Conservation (phyloP, 305 asterid genomes). For the Solanum hybrid region DNA sequence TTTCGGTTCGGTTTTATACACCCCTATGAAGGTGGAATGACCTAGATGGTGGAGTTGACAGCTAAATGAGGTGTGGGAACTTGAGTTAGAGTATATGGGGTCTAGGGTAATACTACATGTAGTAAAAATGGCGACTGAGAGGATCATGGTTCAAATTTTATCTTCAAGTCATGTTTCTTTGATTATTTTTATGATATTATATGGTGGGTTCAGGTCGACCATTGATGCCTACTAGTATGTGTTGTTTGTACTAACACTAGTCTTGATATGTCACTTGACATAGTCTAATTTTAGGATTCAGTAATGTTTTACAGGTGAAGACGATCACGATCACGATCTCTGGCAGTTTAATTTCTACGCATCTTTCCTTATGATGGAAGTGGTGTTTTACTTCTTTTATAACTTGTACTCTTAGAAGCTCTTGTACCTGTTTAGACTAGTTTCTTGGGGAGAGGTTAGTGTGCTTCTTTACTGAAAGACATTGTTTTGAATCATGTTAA, state of each 20-base stretch:
- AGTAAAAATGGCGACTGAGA: neutral
- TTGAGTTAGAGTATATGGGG: neutral
- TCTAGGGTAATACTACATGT: neutral
- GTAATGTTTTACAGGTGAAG: no score
- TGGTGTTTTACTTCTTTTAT: neutral
- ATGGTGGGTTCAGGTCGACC: neutral
- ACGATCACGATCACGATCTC: neutral
- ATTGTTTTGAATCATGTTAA: neutral
- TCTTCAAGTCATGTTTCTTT: neutral
- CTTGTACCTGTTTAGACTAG: neutral
- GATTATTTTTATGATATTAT: neutral
- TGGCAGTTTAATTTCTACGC: neutral
- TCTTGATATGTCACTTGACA: neutral
- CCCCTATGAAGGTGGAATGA: neutral
- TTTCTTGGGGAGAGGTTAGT: neutral
- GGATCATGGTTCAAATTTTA: neutral
- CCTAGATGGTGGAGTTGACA: neutral
- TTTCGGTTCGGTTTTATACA: no score
- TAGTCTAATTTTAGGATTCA: neutral
- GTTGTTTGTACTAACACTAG: neutral
- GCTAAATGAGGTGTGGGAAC: neutral
- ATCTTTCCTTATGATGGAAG: neutral
- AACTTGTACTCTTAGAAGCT: neutral
- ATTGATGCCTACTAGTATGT: neutral
- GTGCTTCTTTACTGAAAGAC: neutral